Conservation (phyloP, 2,329 filamentous ascomycete genomes). For the Arthrobotrys conoides region DNA sequence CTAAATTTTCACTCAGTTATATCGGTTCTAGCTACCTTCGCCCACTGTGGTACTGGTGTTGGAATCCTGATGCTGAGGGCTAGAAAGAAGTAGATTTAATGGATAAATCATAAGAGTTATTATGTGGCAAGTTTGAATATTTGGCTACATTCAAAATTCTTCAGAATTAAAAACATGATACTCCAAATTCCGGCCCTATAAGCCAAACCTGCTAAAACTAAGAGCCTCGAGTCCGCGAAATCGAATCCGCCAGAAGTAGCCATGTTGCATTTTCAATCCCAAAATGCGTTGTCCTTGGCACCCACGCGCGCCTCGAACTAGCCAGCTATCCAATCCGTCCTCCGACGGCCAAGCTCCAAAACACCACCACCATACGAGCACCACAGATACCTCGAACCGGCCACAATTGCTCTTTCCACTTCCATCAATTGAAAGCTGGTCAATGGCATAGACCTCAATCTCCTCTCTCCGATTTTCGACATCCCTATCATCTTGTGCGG, state of each 20-base stretch:
- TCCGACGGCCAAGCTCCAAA: conserved; percentile 39
- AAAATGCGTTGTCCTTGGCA: conserved; percentile 35
- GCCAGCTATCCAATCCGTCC: conserved; percentile 30
- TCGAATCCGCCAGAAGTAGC: neutral
- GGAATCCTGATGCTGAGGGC: too few species aligned
- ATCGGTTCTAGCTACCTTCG: too few species aligned
- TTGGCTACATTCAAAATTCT: too few species aligned
- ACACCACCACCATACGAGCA: neutral
- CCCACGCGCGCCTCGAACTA: conserved; percentile 12
- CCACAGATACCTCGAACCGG: conserved; percentile 1
- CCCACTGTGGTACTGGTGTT: too few species aligned
- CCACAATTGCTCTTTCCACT: conserved; percentile 6
- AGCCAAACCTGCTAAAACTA: neutral
- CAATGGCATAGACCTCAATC: conserved; percentile 38
- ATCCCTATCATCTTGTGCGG: conserved; percentile 12
- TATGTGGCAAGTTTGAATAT: too few species aligned
- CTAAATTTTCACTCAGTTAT: too few species aligned
- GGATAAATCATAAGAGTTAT: too few species aligned
- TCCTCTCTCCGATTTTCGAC: neutral
- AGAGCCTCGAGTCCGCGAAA: neutral
- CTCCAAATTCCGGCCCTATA: too few species aligned
- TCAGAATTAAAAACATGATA: too few species aligned
- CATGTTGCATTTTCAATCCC: conserved; percentile 15
- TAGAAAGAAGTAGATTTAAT: too few species aligned
- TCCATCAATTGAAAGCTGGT: conserved; percentile 18